Percentiles rank a stretch among this genome's conserved stretches.
These are phyloP conservation scores for Penicillium sp. DNA, from an alignment of 2,329 filamentous ascomycete species.

Conservation along the genomic window DNA sequence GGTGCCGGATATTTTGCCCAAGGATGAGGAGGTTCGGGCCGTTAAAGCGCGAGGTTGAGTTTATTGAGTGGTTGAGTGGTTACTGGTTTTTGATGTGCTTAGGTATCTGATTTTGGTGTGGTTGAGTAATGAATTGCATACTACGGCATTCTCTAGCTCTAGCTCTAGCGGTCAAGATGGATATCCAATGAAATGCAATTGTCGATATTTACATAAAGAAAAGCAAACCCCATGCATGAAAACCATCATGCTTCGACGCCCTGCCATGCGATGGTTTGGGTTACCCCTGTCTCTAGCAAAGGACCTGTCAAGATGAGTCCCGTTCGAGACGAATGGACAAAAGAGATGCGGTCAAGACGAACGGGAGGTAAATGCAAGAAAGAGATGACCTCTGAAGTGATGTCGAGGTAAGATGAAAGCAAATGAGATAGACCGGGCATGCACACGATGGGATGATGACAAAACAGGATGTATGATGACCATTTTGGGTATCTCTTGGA, in stretches of 20 bases:
- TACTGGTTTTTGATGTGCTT: neutral
- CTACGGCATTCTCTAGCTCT: neutral
- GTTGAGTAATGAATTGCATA: neutral
- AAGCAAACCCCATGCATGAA: conserved; percentile 24
- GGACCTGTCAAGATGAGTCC: conserved; percentile 4
- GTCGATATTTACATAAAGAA: conserved; percentile 18
- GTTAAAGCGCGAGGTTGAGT: conserved; percentile 16
- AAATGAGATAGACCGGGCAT: conserved; percentile 9
- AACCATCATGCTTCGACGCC: conserved; percentile 29
- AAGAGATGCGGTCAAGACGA: neutral
- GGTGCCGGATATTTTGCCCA: conserved; percentile 72
- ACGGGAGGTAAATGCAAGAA: conserved; percentile 12
- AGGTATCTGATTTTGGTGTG: neutral
- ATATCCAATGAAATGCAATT: neutral
- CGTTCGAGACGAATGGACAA: neutral
- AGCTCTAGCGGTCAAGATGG: neutral
- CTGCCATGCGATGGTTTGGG: conserved; percentile 28
- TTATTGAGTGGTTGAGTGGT: neutral
- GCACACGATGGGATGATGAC: conserved; percentile 4
- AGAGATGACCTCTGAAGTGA: conserved; percentile 1
- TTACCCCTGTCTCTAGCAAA: conserved; percentile 11
- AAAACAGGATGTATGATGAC: conserved; percentile 15
- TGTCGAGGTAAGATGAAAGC: conserved; percentile 7
- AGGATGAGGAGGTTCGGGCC: conserved; percentile 70
- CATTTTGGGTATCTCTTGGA: conserved; percentile 34